Base-by-base conservation (phyloP, 2,329 filamentous ascomycete genomes). In the Phaeosphaeria sp. region DNA sequence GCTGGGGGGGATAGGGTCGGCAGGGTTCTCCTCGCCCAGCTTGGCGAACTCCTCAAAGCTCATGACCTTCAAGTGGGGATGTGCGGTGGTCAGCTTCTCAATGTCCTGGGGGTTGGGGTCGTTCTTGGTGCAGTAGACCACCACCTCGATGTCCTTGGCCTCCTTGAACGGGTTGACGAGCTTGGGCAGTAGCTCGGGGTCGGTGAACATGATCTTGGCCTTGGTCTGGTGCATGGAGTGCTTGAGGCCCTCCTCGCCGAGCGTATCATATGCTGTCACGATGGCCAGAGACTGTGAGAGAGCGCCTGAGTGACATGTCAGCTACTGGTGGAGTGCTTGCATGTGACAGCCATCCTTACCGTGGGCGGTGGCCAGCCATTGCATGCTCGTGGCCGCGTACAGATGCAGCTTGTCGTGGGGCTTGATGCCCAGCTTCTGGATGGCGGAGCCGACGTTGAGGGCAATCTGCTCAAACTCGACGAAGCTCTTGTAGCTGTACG, bases 241-340 rank as follows among this genome's bases (percentile, higher is more conserved):
- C 80, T 90, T 88, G 62, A 97, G 85, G 47, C 93, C 93, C 61
- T 89, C 87, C 70, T 92, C 86, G 53, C 93, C 93, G 46, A 97
- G 89, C 27, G 93, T 96, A 77, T 97, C 93, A 79, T 97, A 97
- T 50, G 93, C 93, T 46, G 94, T 98, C 50, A 97, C 94, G 66
- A 97, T 93, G 58, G 91, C 88, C 76, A 97, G 87, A 46, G 91
- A 93, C 79, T 98, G 94, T 17, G 93, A 93, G 20, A 88, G 79
- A 55, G 86, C 90, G 82, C 82, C 82, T 83, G 42, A 20, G 21
- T 11, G 21, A 27, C 41, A 21, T 30, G 51, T 72, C 42, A 74
- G 64, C 44, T 2, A 6, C 2, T 21, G n/a, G 17, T 6, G 15
- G 23, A n/a, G 11, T 23, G 13, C n/a, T 30, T 11, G 36, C 21